Evolutionary conservation across 1,284 basidiomycete species (phyloP).

Genomic region (Papiliotrema nemorosa): DNA sequence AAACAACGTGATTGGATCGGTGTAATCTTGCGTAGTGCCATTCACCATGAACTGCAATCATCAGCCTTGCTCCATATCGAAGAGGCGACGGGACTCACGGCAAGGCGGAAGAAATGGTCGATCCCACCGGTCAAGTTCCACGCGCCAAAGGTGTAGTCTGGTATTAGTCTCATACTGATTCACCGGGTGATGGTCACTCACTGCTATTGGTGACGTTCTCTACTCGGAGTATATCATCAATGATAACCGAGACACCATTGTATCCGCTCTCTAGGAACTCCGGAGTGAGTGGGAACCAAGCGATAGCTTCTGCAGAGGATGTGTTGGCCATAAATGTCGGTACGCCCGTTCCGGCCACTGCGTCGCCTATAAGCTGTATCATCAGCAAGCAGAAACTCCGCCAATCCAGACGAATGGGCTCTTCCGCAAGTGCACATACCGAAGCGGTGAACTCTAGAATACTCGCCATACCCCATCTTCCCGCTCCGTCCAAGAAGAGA

Average conservation of each 20-base stretch:
- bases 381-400: background rate
- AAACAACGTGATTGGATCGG: constrained; percentile 5
- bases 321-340: constrained; percentile 12
- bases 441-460: constrained; percentile 34
- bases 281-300: constrained; percentile 15
- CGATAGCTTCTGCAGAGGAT: constrained; percentile 7
- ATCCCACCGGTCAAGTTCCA: constrained; percentile 2
- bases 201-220: constrained; percentile 11
- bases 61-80: background rate
- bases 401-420: no score
- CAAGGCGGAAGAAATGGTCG: constrained; percentile 26
- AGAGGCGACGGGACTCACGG: constrained; percentile 9
- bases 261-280: constrained; percentile 12
- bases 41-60: constrained; percentile 1
- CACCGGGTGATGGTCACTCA: background rate
- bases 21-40: constrained; percentile 6
- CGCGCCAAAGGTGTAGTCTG: background rate
- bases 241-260: constrained; percentile 17
- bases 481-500: constrained; percentile 43
- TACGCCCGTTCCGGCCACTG: constrained; percentile 10
- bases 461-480: constrained; percentile 43
- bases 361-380: constrained; percentile 27
- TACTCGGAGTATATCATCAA: constrained; percentile 29
- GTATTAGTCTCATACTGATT: background rate
- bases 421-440: no score